Percentiles rank a stretch among this genome's conserved stretches.
Conservation (phyloP, 2,329 filamentous ascomycete genomes). For the Fusarium abutilonis region DNA sequence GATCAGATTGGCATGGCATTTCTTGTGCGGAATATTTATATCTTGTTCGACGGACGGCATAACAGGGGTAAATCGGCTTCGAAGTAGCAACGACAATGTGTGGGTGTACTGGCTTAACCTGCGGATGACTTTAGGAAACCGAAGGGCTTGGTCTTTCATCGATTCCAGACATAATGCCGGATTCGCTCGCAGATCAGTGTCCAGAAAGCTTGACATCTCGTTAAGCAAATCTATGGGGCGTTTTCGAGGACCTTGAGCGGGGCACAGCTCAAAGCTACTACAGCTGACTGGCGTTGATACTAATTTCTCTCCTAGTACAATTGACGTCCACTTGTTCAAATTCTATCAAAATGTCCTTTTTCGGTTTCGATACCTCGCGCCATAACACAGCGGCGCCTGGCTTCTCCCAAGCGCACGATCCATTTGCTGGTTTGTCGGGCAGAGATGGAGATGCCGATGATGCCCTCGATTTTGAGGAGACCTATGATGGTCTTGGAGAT, state of each 20-base stretch:
- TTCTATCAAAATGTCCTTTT: constrained; percentile 79
- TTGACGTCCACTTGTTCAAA: constrained; percentile 37
- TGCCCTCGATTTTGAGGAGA: constrained; percentile 87
- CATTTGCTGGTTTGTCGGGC: constrained; percentile 83
- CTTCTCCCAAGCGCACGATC: constrained; percentile 85
- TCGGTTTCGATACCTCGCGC: constrained; percentile 80
- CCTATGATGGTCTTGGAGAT: constrained; percentile 93
- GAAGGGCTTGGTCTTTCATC: background rate
- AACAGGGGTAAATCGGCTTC: background rate
- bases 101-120: background rate
- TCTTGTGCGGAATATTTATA: background rate
- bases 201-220: background rate
- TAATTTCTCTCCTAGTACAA: constrained; percentile 43
- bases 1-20: background rate
- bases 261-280: constrained; percentile 36
- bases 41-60: background rate
- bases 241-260: constrained; percentile 26
- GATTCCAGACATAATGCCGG: background rate
- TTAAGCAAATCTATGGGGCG: constrained; percentile 5
- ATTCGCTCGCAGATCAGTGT: background rate
- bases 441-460: constrained; percentile 68
- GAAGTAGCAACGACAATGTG: background rate
- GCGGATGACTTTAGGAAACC: background rate
- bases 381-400: constrained; percentile 77
- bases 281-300: constrained; percentile 22